Evolutionary conservation across 1,284 basidiomycete species (phyloP), one percentile per base, ranked within the genome.

Genomic region (Sphaerobolus stellatus): DNA sequence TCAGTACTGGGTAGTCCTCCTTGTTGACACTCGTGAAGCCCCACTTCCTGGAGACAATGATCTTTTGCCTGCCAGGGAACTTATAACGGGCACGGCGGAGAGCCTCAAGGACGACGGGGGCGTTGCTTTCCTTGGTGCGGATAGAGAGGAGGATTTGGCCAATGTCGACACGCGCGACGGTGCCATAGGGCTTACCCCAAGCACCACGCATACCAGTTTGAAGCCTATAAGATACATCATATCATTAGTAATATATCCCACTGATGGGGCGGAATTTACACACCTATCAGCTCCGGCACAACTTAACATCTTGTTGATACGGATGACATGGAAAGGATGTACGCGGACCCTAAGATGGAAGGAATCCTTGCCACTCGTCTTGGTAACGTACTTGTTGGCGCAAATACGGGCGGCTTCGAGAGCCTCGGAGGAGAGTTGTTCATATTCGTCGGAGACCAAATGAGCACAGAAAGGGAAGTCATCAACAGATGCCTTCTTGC

Each of bases 281-380:
- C 55, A 86, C 87, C 90, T 82, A 94, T 98, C 96, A 68, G 96
- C 95, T 71, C 96, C 96, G 66, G 96, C 96, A 75, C 96, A 98
- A 59, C 90, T 93, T 82, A 98, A 92, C 92, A 98, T 98, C 88
- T 99, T 99, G 92, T 99, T 98, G 89, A 98, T 98, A 65, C 96
- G 92, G 76, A 99, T 79, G 65, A 98, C 93, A 75, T 98, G 96
- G 93, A 91, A 98, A 59, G 96, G 96, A 80, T 99, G 96, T 56
- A 94, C 94, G 62, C 95, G 91, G 65, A 99, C 94, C 68, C 96
- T 87, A 73, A 98, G 75, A 76, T 99, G 96, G 94, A 99, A 98
- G 20, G 95, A 92, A 70, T 99, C 96, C 81, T 98, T 98, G 71
- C 96, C 96, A 50, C 92, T 87, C 24, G 91, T 94, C 87, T 98